Evolutionary conservation across 495 filamentous ascomycete genomes (phyloP).

Genomic region (Trichocladium antarcticum): DNA sequence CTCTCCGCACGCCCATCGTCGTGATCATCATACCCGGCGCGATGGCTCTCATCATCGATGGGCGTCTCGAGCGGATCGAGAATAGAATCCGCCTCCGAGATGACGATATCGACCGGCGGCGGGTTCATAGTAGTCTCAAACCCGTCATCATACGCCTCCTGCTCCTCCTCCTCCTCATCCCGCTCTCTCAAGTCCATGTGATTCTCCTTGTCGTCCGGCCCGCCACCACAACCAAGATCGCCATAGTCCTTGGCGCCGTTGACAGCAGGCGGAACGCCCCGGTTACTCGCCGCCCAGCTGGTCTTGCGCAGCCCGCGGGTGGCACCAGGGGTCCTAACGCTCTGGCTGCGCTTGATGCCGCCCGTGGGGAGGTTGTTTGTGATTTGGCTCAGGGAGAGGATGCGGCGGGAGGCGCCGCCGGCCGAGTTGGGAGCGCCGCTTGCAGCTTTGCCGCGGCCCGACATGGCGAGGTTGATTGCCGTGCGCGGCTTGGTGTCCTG

Average conservation of each 20-base stretch:
- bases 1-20: constrained; percentile 1
- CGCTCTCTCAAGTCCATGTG: constrained; percentile 34
- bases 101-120: constrained; percentile 14
- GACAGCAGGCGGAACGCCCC: too few species aligned
- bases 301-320: constrained; percentile 54
- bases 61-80: too few species aligned
- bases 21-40: background rate
- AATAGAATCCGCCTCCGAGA: background rate
- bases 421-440: background rate
- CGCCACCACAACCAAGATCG: constrained; percentile 23
- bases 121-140: background rate
- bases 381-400: constrained; percentile 81
- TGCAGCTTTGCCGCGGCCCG: constrained; percentile 28
- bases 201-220: constrained; percentile 28
- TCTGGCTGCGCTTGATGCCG: constrained; percentile 48
- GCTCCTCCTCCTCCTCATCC: constrained; percentile 32
- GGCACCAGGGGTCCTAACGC: constrained; percentile 50
- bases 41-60: background rate
- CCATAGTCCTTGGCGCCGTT: constrained; percentile 35
- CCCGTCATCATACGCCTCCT: too few species aligned
- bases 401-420: constrained; percentile 43
- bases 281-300: constrained; percentile 50
- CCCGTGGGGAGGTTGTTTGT: constrained; percentile 59
- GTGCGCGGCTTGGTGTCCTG: constrained; percentile 24
- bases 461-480: constrained; percentile 37